phyloP scores from a whole-genome alignment of 176 grass and related monocot genomes.

The Zoysia pacifica region DNA sequence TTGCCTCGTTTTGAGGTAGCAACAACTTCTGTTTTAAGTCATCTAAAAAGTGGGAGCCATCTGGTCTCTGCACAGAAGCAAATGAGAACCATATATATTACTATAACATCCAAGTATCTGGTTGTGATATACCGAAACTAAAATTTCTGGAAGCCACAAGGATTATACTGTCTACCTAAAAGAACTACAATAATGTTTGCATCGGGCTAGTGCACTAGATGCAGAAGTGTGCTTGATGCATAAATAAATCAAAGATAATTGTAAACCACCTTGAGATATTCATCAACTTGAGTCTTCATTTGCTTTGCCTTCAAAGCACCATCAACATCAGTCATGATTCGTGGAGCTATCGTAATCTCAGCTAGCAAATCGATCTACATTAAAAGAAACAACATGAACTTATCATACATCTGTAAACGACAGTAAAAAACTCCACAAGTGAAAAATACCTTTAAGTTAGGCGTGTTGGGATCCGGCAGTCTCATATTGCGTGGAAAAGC shows the following conservation, averaged over 20 bases:
- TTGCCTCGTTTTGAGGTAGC: conserved; percentile 74
- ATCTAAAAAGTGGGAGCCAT: conserved; percentile 74
- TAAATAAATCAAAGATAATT: neutral
- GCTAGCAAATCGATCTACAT: conserved; percentile 91
- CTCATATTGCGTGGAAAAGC: conserved; percentile 98
- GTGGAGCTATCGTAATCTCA: conserved; percentile 81
- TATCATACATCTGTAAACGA: conserved; percentile 24
- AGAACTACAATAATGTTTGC: neutral
- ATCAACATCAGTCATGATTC: conserved; percentile 93
- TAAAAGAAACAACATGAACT: conserved; percentile 30
- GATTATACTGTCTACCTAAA: neutral
- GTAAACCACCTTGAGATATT: conserved; percentile 87
- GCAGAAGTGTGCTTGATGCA: neutral
- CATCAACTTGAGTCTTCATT: conserved; percentile 84
- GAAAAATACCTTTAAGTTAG: conserved; percentile 83
- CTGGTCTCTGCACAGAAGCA: conserved; percentile 54
- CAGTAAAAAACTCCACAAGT: conserved; percentile 6
- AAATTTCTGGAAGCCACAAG: neutral
- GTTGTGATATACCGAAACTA: neutral
- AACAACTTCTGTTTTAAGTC: conserved; percentile 86
- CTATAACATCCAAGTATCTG: neutral
- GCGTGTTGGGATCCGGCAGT: conserved; percentile 95
- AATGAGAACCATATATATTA: conserved; percentile 38
- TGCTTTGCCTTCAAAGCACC: conserved; percentile 81
- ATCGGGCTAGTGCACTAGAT: neutral